Evolutionary conservation across 2,329 filamentous ascomycete genomes (phyloP).

Genomic region (Fusarium buharicum): DNA sequence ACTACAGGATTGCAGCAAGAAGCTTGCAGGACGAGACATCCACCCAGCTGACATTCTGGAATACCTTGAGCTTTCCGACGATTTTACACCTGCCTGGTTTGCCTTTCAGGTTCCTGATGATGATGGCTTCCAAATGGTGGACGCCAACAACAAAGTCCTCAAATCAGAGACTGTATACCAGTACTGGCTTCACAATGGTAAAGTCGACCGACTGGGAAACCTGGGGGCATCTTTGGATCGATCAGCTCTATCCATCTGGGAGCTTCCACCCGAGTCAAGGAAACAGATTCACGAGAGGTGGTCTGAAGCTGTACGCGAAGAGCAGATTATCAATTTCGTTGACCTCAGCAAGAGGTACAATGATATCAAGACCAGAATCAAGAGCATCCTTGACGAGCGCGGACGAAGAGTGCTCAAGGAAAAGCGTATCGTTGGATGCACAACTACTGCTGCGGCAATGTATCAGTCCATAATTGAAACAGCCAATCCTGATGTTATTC

Average conservation of each 20-base stretch:
- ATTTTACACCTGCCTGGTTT: conserved; percentile 62
- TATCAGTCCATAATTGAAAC: conserved; percentile 64
- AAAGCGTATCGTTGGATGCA: conserved; percentile 74
- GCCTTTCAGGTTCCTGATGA: conserved; percentile 64
- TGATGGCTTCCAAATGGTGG: conserved; percentile 60
- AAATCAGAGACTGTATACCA: conserved; percentile 35
- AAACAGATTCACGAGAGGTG: conserved; percentile 53
- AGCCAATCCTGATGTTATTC: conserved; percentile 66
- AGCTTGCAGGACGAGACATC: conserved; percentile 16
- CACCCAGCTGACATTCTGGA: conserved; percentile 50
- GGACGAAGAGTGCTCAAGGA: conserved; percentile 57
- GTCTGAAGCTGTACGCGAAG: conserved; percentile 58
- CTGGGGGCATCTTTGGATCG: conserved; percentile 35
- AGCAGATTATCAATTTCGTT: conserved; percentile 58
- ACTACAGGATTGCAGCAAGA: conserved; percentile 39
- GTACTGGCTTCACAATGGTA: conserved; percentile 24
- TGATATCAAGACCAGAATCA: conserved; percentile 53
- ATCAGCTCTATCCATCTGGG: conserved; percentile 60
- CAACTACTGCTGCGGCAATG: conserved; percentile 76
- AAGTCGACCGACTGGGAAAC: not conserved
- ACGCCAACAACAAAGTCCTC: conserved; percentile 57
- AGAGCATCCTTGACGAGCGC: conserved; percentile 56
- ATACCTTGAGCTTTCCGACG: conserved; percentile 62
- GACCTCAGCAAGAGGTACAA: conserved; percentile 56
- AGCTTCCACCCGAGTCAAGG: conserved; percentile 55